These are phyloP conservation scores for Geotrichum siamense DNA, from an alignment of 1,139 yeast genomes.

Conservation along the genomic window DNA sequence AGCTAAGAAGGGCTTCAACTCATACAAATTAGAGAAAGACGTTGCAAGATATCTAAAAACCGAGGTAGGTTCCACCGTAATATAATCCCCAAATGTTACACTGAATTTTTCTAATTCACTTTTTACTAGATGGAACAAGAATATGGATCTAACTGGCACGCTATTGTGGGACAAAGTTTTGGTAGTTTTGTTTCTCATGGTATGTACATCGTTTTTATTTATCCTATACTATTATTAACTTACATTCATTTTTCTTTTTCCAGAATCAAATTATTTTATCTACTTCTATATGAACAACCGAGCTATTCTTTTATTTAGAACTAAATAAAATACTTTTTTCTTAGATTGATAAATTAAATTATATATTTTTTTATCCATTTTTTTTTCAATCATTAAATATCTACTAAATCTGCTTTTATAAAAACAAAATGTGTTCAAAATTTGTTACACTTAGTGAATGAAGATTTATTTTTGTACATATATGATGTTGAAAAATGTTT, in stretches of 20 bases:
- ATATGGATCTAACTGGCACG: conserved; percentile 2
- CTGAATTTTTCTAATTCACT: neutral
- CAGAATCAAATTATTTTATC: conserved; percentile 1
- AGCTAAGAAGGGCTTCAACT: neutral
- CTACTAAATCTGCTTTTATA: too few relatives aligned
- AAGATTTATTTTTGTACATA: neutral
- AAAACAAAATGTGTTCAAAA: too few relatives aligned
- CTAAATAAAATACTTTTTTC: neutral
- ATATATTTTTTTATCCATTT: too few relatives aligned
- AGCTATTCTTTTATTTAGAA: neutral
- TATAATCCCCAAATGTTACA: neutral
- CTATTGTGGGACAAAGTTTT: conserved; percentile 2
- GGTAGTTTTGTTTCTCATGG: conserved; percentile 4
- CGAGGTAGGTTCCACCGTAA: conserved; percentile 1
- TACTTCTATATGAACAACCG: conserved; percentile 2
- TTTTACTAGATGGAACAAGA: conserved; percentile 1
- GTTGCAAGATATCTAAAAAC: conserved; percentile 2
- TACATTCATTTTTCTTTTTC: neutral
- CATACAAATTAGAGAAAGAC: conserved; percentile 1
- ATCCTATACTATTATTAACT: neutral
- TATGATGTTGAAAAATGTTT: too few relatives aligned
- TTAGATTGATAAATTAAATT: too few relatives aligned
- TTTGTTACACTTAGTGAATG: neutral
- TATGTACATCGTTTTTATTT: neutral
- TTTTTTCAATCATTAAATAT: too few relatives aligned